phyloP scores from a whole-genome alignment of 169 alveolate genomes.

The Plasmodium malariae region DNA sequence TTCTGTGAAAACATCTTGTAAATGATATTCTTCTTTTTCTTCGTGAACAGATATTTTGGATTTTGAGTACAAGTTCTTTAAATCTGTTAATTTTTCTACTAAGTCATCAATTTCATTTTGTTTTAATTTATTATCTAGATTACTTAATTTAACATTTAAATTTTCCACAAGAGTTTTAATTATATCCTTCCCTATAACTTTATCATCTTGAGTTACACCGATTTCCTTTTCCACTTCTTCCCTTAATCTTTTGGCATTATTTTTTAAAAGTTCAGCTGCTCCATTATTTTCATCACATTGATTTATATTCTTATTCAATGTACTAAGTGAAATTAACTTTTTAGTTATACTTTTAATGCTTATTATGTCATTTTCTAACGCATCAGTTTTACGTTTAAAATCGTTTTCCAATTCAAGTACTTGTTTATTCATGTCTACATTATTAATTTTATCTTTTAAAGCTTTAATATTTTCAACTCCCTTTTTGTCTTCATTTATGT shows the following conservation, averaged over 20 bases:
- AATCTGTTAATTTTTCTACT: background rate
- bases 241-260: background rate
- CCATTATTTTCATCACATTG: background rate
- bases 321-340: background rate
- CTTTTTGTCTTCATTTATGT: background rate
- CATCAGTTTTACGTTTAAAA: slow-evolving; percentile 1
- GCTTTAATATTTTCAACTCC: slow-evolving; percentile 1
- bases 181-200: background rate
- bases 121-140: slow-evolving; percentile 2
- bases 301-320: slow-evolving; percentile 7
- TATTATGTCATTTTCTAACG: background rate
- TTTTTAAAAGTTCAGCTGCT: background rate
- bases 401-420: background rate
- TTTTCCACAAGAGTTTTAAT: background rate
- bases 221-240: slow-evolving; percentile 22
- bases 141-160: background rate
- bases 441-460: background rate
- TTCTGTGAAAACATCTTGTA: background rate
- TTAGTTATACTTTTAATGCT: background rate
- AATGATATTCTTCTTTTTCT: background rate
- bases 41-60: slow-evolving; percentile 7
- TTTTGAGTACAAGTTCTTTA: slow-evolving; percentile 8
- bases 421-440: background rate
- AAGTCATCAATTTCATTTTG: background rate
- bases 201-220: background rate